Conservation (phyloP, 306 rosid genomes). For the Vicia sativa region DNA sequence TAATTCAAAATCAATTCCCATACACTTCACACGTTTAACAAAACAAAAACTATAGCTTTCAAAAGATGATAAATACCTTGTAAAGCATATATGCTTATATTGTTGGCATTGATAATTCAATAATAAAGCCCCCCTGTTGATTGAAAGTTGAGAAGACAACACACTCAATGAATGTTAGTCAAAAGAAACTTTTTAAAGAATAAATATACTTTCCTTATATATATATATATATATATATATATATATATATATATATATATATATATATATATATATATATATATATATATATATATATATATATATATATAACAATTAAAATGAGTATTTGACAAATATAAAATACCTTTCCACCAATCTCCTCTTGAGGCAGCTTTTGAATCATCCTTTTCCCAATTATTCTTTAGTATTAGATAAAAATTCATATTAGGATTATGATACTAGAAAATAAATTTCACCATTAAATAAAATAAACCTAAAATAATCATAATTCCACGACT, state of each 20-base stretch:
- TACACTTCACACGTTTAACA: too few relatives aligned
- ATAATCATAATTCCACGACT: too few relatives aligned
- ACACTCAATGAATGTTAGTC: conserved; percentile 25
- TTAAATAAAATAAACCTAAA: neutral
- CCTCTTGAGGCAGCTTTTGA: neutral
- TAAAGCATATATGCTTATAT: conserved; percentile 30
- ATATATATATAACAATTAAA: too few relatives aligned
- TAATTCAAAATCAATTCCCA: too few relatives aligned
- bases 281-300: too few relatives aligned
- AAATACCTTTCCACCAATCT: conserved; percentile 6
- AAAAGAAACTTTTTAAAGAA: neutral
- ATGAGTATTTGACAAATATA: neutral
- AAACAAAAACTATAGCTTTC: neutral
- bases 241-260: too few relatives aligned
- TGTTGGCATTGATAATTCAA: conserved; percentile 43
- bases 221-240: too few relatives aligned
- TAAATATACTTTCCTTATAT: too few relatives aligned
- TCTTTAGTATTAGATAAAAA: neutral
- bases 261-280: too few relatives aligned
- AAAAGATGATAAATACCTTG: conserved; percentile 51
- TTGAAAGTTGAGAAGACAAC: conserved; percentile 31
- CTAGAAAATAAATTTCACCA: neutral
- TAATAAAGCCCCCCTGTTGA: conserved; percentile 74
- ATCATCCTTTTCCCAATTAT: neutral
- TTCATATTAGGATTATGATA: neutral